Evolutionary conservation across 2,329 filamentous ascomycete species (phyloP), one percentile per base, ranked within the genome.

Genomic region (Allantophomopsis lycopodina): DNA sequence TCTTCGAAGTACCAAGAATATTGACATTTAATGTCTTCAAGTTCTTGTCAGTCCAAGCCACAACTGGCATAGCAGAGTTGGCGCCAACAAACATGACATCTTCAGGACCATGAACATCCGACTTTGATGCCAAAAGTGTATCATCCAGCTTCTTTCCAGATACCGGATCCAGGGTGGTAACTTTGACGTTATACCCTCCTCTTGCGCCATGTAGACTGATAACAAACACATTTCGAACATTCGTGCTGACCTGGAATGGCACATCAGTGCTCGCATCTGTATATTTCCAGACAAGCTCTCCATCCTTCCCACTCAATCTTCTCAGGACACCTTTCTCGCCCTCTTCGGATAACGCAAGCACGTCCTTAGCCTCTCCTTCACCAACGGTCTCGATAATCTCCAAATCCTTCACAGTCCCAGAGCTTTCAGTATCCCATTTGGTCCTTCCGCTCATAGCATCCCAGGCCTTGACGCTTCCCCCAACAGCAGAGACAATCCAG

Each of bases 381-480:
- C 54, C 56, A 23, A 60, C 79, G 17, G 74, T 75, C 54, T 83
- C 64, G 57, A 89, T 66, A 30, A 89, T 75, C 64, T 91, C 87
- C 40, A 94, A 59, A 56, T 85, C 83, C 53, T 70, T 72, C 14
- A 81, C 66, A 34, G 55, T 55, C 15, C 71, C 80, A 6, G 58
- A 55, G 42, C 85, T 76, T 36, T 68, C 64, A 33, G 69, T 68
- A 42, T 76, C 74, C 86, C 91, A 98, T 31, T 76, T 67, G 46
- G 83, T 73, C 51, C 82, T 77, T 20, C 91, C 91, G 50, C 80
- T 83, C 37, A 81, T 66, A 30, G 86, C 85, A 60, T 85, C 81
- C 88, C 88, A 96, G 12, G 82, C 74, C 40, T 81, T 73, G 20
- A 95, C 76, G 37, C 73, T 71, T 45, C 68, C 66, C 13, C 80